Base-by-base conservation (phyloP, 1,284 basidiomycete species). In the Abortiporus biennis region DNA sequence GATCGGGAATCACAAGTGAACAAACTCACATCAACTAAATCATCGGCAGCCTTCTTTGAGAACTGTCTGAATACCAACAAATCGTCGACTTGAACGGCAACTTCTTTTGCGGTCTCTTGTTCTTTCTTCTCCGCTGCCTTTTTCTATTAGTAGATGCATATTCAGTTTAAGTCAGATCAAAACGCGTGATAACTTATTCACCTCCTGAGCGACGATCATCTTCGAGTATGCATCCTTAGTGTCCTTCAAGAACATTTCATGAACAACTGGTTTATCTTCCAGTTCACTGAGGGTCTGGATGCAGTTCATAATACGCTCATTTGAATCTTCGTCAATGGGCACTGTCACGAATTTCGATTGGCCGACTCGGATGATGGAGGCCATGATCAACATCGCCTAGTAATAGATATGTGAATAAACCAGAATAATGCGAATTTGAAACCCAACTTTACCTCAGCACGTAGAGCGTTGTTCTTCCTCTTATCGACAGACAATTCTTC, bases 341-440 rank as follows among this genome's bases (percentile, higher is more conserved):
- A 87, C 85, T 0, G 88, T 81, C 31, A 88, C 89, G 54, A 96
- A 96, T 61, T 95, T 94, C 46, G 91, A 94, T 68, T 98, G 95
- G 31, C 96, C 96, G 37, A 98, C 92, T 38, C 95, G 91, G 55
- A 99, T 89, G 57, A 96, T 76, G 13, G 92, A 96, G 2, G 92
- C 87, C 95, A 99, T 98, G 60, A 99, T 93, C 46, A 99, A 75
- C 90, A 99, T 98, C 2, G 92, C 85, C 85, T 89, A 50, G 3
- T 30, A 12, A 38, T n/a, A 19, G 16, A 5, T 21, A 25, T 9
- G 8, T 31, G 38, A 8, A 15, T 32, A 24, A 49, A 17, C n/a
- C 17, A 31, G 8, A 20, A 16, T 8, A 20, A 38, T 17, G 35
- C 11, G 8, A 19, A 38, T 21, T 11, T n/a, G 27, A 16, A 13